Base-by-base conservation (phyloP, 1,139 yeast genomes). In the Komagataea norvegica region DNA sequence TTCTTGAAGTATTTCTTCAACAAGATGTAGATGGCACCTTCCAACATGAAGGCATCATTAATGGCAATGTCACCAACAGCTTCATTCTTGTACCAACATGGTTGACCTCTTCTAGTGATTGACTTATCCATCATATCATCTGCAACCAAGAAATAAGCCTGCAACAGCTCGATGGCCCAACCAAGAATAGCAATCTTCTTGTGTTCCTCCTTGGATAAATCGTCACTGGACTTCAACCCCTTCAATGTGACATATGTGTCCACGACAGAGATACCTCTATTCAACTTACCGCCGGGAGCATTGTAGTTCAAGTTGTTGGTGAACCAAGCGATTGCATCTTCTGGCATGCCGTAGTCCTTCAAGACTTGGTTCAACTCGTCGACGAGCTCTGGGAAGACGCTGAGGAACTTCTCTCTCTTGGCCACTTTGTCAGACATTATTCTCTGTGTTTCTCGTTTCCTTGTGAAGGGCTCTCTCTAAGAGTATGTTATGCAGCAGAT, bases 41-140 rank as follows among this genome's bases (percentile, higher is more conserved):
- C 98, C 50, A 93, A 74, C 94, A 93, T 87, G 63, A 91, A 93
- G 3, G 98, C 78, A 58, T 93, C 99, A 60, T 93, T 93, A 64
- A 93, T 91, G 44, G 99, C 98, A 60, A 91, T 83, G 61, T 87
- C 86, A 30, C 85, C 86, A 41, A 89, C 95, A 31, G 78, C 79
- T 45, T 79, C 82, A 37, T 68, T 74, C 57, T 69, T 80, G 68
- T 89, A 93, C 98, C 98, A 93, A 67, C 99, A 93, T 52, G 96
- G 91, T 64, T 91, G 97, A 40, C 96, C 97, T 61, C 99, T 81
- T 72, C 99, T 85, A 33, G 98, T 93, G 63, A 87, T 84, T 26
- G 96, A 86, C 51, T 79, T 79, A 64, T 93, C 99, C 99, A 93
- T 93, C 77, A 93, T 93, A 62, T 93, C 99, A 62, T 93, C 99